Evolutionary conservation across 805 yeast genomes (phyloP).

Genomic region (Wickerhamiella occidentalis): DNA sequence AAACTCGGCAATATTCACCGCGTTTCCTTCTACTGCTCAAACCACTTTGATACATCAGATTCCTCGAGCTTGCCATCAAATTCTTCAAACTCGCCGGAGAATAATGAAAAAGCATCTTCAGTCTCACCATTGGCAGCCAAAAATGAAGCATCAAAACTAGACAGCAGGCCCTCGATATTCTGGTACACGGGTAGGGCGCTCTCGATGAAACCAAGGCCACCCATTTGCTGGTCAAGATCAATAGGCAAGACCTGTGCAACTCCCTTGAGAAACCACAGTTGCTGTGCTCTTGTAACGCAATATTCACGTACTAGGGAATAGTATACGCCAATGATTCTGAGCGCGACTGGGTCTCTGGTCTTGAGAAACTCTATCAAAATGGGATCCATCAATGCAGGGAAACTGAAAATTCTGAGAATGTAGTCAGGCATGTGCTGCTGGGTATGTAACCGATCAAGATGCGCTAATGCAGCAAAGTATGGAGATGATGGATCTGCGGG

Average conservation of each 20-base stretch:
- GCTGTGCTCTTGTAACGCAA: conserved; percentile 76
- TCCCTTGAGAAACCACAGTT: conserved; percentile 90
- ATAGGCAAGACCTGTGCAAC: conserved; percentile 79
- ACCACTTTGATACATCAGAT: neutral
- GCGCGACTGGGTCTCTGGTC: conserved; percentile 76
- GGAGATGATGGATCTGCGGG: conserved; percentile 80
- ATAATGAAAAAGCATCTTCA: conserved; percentile 11
- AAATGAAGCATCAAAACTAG: conserved; percentile 22
- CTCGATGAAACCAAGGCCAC: conserved; percentile 40
- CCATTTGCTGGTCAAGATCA: conserved; percentile 71
- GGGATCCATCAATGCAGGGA: conserved; percentile 83
- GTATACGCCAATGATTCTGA: conserved; percentile 83
- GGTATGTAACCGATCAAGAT: conserved; percentile 62
- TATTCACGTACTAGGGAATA: conserved; percentile 69
- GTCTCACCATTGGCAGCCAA: conserved; percentile 19
- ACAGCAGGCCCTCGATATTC: conserved; percentile 21
- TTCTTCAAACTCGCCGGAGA: neutral
- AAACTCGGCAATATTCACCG: neutral
- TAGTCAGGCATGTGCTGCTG: conserved; percentile 79
- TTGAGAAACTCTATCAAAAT: conserved; percentile 62
- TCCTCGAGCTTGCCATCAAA: neutral
- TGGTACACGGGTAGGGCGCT: conserved; percentile 31
- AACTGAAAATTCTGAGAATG: conserved; percentile 75
- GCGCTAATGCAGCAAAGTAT: conserved; percentile 75
- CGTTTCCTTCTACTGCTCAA: neutral